Evolutionary conservation across 345 rosid genomes (phyloP).

Genomic region (Salix koriyanagi): DNA sequence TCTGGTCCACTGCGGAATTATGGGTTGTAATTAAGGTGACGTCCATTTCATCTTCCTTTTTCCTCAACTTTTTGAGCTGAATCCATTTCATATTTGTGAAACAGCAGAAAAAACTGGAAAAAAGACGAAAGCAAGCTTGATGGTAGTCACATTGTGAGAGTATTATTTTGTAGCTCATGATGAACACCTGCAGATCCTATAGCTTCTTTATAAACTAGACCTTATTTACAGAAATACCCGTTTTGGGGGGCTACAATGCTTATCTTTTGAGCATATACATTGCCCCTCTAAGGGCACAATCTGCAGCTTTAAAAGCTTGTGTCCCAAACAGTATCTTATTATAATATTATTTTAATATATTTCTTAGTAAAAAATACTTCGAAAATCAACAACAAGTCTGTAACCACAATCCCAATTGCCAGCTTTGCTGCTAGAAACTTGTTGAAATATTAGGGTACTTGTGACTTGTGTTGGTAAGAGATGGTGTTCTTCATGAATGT

Average conservation of each 20-base stretch:
- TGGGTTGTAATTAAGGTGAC: background rate
- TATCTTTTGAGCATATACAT: conserved; percentile 75
- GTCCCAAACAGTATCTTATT: conserved; percentile 55
- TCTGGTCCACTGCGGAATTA: background rate
- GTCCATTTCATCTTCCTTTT: background rate
- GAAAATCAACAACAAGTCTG: too few relatives aligned
- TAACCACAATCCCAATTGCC: conserved; percentile 22
- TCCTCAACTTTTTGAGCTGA: background rate
- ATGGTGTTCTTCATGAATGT: too few relatives aligned
- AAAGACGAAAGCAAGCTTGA: background rate
- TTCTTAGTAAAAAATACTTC: too few relatives aligned
- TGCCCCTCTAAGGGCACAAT: conserved; percentile 81
- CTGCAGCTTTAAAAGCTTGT: conserved; percentile 44
- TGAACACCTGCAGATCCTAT: conserved; percentile 60
- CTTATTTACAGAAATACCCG: conserved; percentile 63
- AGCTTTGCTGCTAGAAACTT: conserved; percentile 55
- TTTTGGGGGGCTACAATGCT: conserved; percentile 65
- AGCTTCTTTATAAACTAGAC: conserved; percentile 59
- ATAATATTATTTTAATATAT: too few relatives aligned
- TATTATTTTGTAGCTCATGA: conserved; percentile 3
- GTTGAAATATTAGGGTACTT: conserved; percentile 41
- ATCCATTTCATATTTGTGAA: background rate
- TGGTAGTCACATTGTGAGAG: background rate
- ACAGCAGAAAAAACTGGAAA: background rate
- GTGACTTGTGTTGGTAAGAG: background rate